Conservation (phyloP, 2,329 filamentous ascomycete species). For the Xylariaceae sp. region DNA sequence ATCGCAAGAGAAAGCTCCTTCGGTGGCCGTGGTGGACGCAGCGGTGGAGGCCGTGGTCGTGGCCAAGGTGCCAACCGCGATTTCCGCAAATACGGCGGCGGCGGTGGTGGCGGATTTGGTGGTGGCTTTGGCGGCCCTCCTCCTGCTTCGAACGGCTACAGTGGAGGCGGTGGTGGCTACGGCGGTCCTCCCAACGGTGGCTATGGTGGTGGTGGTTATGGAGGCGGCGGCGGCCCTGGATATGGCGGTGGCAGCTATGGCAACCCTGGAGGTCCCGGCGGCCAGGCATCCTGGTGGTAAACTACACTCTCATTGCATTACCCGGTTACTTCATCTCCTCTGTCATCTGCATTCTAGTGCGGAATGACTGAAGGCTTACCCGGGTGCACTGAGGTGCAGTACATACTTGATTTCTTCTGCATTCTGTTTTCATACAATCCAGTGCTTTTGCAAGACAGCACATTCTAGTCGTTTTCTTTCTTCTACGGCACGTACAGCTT, state of each 20-base stretch:
- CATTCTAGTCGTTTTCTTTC: conserved; percentile 21
- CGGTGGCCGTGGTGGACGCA: conserved; percentile 61
- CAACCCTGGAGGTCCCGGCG: conserved; percentile 61
- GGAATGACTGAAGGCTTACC: conserved; percentile 4
- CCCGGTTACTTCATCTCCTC: neutral
- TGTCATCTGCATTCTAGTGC: conserved; percentile 1
- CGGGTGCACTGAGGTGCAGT: conserved; percentile 23
- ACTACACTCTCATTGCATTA: conserved; percentile 7
- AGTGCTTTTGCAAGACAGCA: conserved; percentile 22
- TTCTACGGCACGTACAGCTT: conserved; percentile 31
- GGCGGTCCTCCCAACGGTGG: conserved; percentile 29
- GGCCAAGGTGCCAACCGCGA: conserved; percentile 74
- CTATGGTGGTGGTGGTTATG: conserved; percentile 36
- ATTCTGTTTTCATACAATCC: conserved; percentile 19
- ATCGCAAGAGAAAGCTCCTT: conserved; percentile 93
- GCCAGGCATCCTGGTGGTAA: conserved; percentile 69
- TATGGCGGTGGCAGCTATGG: conserved; percentile 57
- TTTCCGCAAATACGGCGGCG: conserved; percentile 73
- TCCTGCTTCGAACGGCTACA: conserved; percentile 41
- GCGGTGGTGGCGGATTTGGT: conserved; percentile 43
- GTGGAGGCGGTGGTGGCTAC: conserved; percentile 43
- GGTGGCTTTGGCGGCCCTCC: conserved; percentile 41
- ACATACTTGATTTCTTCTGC: conserved; percentile 18
- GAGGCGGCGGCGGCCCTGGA: conserved; percentile 42
- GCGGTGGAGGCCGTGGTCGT: conserved; percentile 67